phyloP scores from a whole-genome alignment of 1,284 basidiomycete genomes.

The Ustilago shanxiensis region DNA sequence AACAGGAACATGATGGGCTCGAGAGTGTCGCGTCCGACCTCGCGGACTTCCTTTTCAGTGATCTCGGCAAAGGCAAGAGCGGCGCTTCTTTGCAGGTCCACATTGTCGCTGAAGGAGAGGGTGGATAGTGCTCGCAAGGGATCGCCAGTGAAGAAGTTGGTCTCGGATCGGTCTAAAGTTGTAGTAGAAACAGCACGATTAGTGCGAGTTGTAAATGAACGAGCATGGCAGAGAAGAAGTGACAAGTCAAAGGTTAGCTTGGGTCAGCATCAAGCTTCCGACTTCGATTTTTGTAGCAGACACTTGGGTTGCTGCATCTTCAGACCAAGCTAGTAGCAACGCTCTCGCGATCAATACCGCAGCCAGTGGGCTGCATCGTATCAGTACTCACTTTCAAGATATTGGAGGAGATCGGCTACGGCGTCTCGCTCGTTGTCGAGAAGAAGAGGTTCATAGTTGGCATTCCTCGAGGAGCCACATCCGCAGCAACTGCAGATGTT shows the following conservation, averaged over 20 bases:
- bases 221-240: neutral
- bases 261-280: neutral
- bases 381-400: conserved; percentile 84
- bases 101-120: conserved; percentile 98
- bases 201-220: neutral
- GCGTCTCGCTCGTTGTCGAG: conserved; percentile 98
- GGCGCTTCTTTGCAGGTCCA: conserved; percentile 96
- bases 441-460: conserved; percentile 82
- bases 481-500: conserved; percentile 66
- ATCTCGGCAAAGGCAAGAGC: conserved; percentile 99
- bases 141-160: conserved; percentile 73
- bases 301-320: neutral
- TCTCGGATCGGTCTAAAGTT: conserved; percentile 66
- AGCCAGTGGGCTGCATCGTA: neutral
- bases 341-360: neutral
- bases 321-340: neutral
- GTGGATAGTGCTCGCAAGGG: conserved; percentile 94
- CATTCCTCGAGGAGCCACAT: conserved; percentile 40
- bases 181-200: neutral
- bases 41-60: conserved; percentile 98
- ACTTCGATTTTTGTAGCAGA: neutral
- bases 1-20: conserved; percentile 98
- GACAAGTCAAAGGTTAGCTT: neutral
- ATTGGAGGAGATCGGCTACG: conserved; percentile 96
- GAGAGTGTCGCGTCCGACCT: conserved; percentile 95